Evolutionary conservation across 352 stramenopile genomes (phyloP), one percentile per base, ranked within the genome.

Genomic region (Globisporangium parvum): DNA sequence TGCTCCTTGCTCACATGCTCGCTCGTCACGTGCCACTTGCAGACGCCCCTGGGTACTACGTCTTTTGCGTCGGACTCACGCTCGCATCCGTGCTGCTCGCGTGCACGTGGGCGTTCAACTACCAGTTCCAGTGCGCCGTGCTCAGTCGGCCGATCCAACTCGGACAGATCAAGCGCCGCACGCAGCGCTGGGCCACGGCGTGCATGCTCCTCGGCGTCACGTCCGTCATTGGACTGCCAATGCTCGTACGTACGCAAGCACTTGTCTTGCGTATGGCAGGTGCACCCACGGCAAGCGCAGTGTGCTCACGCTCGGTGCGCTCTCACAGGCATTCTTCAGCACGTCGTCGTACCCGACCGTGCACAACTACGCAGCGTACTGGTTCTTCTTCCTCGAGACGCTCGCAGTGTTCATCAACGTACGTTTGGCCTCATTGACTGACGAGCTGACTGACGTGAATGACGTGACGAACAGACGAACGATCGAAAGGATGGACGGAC

Each of bases 321-420:
- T 28, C 20, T 31, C 20, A 11, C 31, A 86, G 75, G 66, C 73
- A 11, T 85, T 86, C 62, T 88, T 80, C 65, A 82, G 69, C 55
- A 86, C 75, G 31, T 53, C 77, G 24, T 72, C 67, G 48, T 86
- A 82, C 58, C 75, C 76, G 28, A 62, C 61, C 8, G 18, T 80
- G 39, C 79, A 89, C 66, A 83, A 85, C 55, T 63, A 70, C 47
- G 71, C 69, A 1, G 76, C 76, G 47, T 87, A 86, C 57, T 85
- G 66, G 60, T 87, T 89, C 66, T 87, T 89, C 57, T 60, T 79
- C 45, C 62, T 89, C 50, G 70, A 87, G 59, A 78, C 75, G 2
- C 26, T 83, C 39, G 75, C 77, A 10, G 57, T 87, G 21, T 74
- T 77, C 47, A 63, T 80, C 57, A 87, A 89, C 55, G 79, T 87